Base-by-base conservation (phyloP, 2,329 filamentous ascomycete genomes). In the Penicillium sp. region DNA sequence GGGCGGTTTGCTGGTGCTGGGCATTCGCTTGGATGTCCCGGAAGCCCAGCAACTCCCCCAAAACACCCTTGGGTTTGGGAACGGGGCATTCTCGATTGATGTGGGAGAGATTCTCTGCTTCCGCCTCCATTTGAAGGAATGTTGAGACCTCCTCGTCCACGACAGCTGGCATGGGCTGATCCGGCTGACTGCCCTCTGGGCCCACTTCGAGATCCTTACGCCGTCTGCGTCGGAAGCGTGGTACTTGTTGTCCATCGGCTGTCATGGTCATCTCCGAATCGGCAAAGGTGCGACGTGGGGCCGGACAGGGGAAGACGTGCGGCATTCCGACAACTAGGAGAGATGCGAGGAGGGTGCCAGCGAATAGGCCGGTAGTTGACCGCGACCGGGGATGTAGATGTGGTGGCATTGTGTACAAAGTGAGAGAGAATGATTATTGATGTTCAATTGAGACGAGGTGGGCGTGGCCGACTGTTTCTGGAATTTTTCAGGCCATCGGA, bases 351-450 rank as follows among this genome's bases (percentile, higher is more conserved):
- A 97, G 84, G 1, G 93, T 97, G n/a, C 89, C 91, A 50, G 91
- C 92, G 80, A 99, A 99, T 60, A 99, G 88, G 46, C 92, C 94
- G 56, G 90, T 93, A 68, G 94, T 99, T 80, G 91, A 90, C 69
- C 91, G 88, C 66, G 93, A 97, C 75, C 93, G 88, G 35, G 94
- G 94, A 76, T 99, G 94, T 42, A 99, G 87, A 77, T 93, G 81
- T 41, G 86, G 90, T 69, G 91, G 87, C 90, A 94, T 94, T 73
- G 71, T 78, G 67, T 49, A 54, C 33, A 64, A 61, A 59, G 25
- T 48, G 42, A 50, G n/a, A 43, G 52, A 21, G 25, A 41, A 48
- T 23, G 41, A 38, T 38, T 45, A 56, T 29, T 27, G 29, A 50
- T 23, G 58, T 40, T 51, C 53, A 59, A 64, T 62, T 51, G 57